Evolutionary conservation across 2,329 filamentous ascomycete species (phyloP), one percentile per base, ranked within the genome.

Genomic region (Pleochaeta shiraiana): DNA sequence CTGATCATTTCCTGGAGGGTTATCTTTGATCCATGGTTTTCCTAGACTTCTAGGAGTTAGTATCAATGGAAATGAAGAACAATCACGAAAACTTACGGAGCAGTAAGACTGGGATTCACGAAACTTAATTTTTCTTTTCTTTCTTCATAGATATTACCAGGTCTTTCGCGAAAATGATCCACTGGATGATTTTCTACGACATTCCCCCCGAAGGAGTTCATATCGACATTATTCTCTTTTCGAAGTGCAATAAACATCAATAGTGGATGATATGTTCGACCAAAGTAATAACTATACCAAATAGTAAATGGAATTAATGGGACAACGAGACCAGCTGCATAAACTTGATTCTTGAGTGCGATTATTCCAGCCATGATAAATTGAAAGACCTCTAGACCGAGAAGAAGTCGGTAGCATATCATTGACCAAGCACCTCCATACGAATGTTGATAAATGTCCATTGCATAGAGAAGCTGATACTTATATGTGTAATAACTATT

Each of bases 381-480:
- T 74, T 98, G 90, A 71, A 96, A 96, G 50, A 97, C 83, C 2
- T 95, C 76, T 11, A 96, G 76, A 0, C 93, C 93, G 28, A 96
- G 77, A 65, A 97, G 83, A 66, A 96, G 81, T 39, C 93, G 88
- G 72, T 93, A 90, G 75, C 90, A 95, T 67, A 98, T 95, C 81
- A 98, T 95, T 61, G 88, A 86, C 93, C 93, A 98, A 4, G 91
- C 90, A 67, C 87, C 85, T 24, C 95, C 95, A 0, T 92, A 97
- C 19, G 90, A 90, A 72, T 95, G 90, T 71, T 95, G 90, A 19
- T 90, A 88, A 73, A 97, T 92, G 70, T 97, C 91, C 93, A 98
- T 98, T 34, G 93, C 90, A 74, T 98, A 98, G 4, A 98, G 79
- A 4, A 98, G 79, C 77, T 98, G 95, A 75, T 98, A 98, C 74